These are phyloP conservation scores for Candida coquimbonensis DNA, from an alignment of 805 yeast genomes.

Conservation along the genomic window DNA sequence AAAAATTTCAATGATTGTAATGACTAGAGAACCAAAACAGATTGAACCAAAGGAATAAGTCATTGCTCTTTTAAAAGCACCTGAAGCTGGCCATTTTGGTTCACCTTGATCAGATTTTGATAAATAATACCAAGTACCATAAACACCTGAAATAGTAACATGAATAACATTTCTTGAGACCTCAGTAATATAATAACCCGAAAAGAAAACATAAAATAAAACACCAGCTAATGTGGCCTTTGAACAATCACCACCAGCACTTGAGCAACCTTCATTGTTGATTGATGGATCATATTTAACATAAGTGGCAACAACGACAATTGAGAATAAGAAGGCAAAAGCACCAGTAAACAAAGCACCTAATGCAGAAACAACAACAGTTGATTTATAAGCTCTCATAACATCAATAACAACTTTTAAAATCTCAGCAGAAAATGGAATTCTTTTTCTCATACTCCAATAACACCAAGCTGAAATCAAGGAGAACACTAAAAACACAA, in stretches of 20 bases:
- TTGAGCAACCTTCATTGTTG: constrained; percentile 44
- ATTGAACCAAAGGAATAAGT: constrained; percentile 88
- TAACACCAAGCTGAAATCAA: constrained; percentile 59
- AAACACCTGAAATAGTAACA: constrained; percentile 75
- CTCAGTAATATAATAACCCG: constrained; percentile 79
- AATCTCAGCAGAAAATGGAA: constrained; percentile 68
- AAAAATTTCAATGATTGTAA: constrained; percentile 62
- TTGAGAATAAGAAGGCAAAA: constrained; percentile 58
- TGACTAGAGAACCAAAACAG: constrained; percentile 75
- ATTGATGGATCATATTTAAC: constrained; percentile 63
- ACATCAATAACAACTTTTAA: constrained; percentile 71
- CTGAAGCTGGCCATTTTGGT: constrained; percentile 74
- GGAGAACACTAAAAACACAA: constrained; percentile 64
- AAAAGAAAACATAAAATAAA: constrained; percentile 67
- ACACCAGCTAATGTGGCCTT: constrained; percentile 59
- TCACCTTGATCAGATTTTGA: constrained; percentile 68
- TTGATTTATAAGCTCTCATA: constrained; percentile 65
- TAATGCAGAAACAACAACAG: constrained; percentile 49
- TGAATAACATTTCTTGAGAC: constrained; percentile 77
- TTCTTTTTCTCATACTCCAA: constrained; percentile 64
- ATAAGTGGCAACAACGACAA: constrained; percentile 68
- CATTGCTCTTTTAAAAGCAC: constrained; percentile 72
- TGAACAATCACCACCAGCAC: constrained; percentile 48
- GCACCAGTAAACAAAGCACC: constrained; percentile 56
- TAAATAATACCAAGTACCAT: constrained; percentile 88